Evolutionary conservation across 148 eudicot genomes (phyloP), one percentile per base, ranked within the genome.

Genomic region (Camellia granthamiana): DNA sequence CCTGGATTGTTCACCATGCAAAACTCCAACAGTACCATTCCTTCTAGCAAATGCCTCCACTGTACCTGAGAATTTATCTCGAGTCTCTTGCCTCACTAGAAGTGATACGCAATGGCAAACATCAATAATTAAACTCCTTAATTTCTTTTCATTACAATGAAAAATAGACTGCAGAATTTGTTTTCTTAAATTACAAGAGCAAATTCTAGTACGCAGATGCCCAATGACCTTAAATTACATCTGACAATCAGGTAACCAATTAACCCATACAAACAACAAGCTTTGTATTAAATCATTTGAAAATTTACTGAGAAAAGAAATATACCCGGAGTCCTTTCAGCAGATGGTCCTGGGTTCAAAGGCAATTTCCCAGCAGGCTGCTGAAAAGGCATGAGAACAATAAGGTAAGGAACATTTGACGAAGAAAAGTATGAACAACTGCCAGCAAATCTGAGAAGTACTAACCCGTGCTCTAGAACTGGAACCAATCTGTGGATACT

Each of bases 401-500:
- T 60, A 77, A 76, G 66, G 68, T 9, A 52, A 56, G 69, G 16
- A 60, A 18, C 72, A 81, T 49, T 62, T 30, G 66, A 18, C 18
- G 30, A 77, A 61, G 38, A 69, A 38, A 79, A 65, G 42, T 59
- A 61, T 23, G 30, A 52, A 44, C 6, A 80, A 7, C 55, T 23
- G 55, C 14, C 42, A 42, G 58, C 0, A 43, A 65, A 13, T 52
- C n/a, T 68, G 59, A 58, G 10, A 76, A 66, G 77, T 52, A 85
- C 94, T 80, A 54, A 95, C 98, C 88, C 91, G 88, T 86, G 87
- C 75, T 85, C 89, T 86, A 63, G 98, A 92, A 85, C 93, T 96
- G 83, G 99, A 96, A 69, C 95, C 92, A 65, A 92, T 88, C 81
- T 94, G 99, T 38, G 98, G 99, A 85, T 94, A 96, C 93, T 94